phyloP scores from a whole-genome alignment of 257 asterid species.

The Solanum commersonii region DNA sequence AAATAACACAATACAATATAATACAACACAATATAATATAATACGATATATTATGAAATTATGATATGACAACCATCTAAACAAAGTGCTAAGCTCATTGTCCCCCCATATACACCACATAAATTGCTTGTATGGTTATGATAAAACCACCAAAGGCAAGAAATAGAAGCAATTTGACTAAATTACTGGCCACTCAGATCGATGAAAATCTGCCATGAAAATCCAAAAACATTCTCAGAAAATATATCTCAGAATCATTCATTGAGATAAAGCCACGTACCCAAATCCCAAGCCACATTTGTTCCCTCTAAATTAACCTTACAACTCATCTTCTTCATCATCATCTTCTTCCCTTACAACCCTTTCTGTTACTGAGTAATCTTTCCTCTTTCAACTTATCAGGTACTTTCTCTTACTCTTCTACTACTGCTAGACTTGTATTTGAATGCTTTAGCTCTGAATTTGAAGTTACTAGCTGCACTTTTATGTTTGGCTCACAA shows the following conservation, averaged over 20 bases:
- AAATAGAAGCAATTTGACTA: background rate
- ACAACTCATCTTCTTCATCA: background rate
- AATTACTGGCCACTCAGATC: background rate
- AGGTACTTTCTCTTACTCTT: background rate
- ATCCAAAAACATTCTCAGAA: slow-evolving; percentile 11
- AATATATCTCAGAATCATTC: background rate
- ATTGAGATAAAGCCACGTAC: slow-evolving; percentile 45
- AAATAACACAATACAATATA: too few relatives aligned
- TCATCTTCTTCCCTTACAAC: background rate
- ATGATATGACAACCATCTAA: too few relatives aligned
- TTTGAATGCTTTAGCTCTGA: background rate
- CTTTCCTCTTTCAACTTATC: background rate
- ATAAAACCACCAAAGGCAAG: background rate
- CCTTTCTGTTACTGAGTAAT: background rate
- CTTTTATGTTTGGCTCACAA: background rate
- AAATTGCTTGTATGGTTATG: background rate
- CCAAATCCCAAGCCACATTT: slow-evolving; percentile 46
- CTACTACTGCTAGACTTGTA: background rate
- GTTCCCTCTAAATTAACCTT: slow-evolving; percentile 34
- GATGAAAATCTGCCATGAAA: background rate
- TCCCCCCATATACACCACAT: too few relatives aligned
- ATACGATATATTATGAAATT: too few relatives aligned
- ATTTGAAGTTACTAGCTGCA: background rate
- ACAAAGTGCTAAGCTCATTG: too few relatives aligned
- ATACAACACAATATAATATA: too few relatives aligned